These are phyloP conservation scores for Blastomyces percursus DNA, from an alignment of 2,329 filamentous ascomycete genomes.

Conservation along the genomic window DNA sequence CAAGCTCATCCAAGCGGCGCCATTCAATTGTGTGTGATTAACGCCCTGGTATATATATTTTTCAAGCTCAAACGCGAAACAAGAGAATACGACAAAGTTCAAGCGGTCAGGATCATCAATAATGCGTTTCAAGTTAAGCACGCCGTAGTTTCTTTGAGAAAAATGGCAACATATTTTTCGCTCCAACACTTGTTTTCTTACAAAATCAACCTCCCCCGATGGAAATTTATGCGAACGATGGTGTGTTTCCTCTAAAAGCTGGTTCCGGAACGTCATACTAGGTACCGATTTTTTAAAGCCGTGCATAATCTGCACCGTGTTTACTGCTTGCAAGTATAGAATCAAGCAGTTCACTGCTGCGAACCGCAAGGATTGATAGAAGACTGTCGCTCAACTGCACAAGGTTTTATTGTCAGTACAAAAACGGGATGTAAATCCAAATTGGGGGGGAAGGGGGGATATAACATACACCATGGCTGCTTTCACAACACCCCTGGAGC, in stretches of 20 bases:
- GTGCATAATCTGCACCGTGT: constrained; percentile 9
- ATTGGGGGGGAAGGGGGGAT: not conserved
- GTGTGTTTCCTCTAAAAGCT: not conserved
- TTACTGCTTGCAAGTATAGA: constrained; percentile 13
- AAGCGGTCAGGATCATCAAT: not conserved
- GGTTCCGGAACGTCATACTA: not conserved
- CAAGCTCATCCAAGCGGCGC: not conserved
- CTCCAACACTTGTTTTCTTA: not conserved
- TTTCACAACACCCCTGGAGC: constrained; percentile 90
- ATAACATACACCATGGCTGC: constrained; percentile 57
- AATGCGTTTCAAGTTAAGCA: not conserved
- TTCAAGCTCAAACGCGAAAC: not conserved
- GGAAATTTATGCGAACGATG: not conserved
- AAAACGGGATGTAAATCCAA: not conserved
- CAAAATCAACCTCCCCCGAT: not conserved
- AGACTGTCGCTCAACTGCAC: constrained; percentile 60
- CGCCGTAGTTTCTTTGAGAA: not conserved
- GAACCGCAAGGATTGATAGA: constrained; percentile 62
- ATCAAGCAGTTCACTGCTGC: constrained; percentile 14
- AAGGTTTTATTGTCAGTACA: constrained; percentile 1
- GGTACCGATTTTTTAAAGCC: constrained; percentile 6
- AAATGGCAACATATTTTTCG: not conserved
- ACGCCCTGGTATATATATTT: not conserved
- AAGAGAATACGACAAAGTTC: not conserved
- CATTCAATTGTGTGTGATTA: not conserved